Evolutionary conservation across 2,329 filamentous ascomycete genomes (phyloP).

Genomic region (Tolypocladium pustulatum): DNA sequence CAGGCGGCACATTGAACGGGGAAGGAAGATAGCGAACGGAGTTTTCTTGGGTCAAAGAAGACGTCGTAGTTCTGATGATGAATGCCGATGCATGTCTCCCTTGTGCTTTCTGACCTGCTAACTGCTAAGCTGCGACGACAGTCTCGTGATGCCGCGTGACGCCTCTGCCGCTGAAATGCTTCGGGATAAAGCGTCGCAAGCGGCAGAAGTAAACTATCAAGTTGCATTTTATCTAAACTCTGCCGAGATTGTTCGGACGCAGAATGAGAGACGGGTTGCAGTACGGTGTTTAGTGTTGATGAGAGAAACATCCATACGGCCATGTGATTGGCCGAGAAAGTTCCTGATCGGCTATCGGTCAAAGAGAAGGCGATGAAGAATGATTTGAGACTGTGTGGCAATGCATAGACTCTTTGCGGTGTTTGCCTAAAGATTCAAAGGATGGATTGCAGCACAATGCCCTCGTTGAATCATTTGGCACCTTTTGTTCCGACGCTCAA

Average conservation of each 20-base stretch:
- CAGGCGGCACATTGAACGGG: not conserved
- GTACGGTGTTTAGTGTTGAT: too few relatives aligned
- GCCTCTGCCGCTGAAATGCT: not conserved
- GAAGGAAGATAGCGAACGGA: not conserved
- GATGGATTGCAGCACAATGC: not conserved
- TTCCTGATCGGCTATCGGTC: conserved; percentile 8
- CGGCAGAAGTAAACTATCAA: not conserved
- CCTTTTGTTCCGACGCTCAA: too few relatives aligned
- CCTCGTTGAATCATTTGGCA: not conserved
- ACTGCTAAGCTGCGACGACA: not conserved
- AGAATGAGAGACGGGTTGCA: not conserved
- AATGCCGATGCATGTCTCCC: not conserved
- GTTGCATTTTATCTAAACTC: too few relatives aligned
- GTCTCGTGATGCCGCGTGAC: not conserved
- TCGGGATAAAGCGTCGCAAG: not conserved
- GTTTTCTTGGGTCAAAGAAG: not conserved
- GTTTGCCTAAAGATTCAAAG: not conserved
- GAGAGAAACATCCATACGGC: not conserved
- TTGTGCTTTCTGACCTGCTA: not conserved
- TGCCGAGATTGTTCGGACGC: not conserved
- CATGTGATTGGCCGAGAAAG: conserved; percentile 19
- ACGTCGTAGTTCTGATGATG: not conserved
- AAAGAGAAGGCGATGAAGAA: not conserved
- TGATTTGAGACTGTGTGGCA: not conserved
- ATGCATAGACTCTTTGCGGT: too few relatives aligned